phyloP scores from a whole-genome alignment of 805 yeast species.

The Sugiyamaella floridensis region DNA sequence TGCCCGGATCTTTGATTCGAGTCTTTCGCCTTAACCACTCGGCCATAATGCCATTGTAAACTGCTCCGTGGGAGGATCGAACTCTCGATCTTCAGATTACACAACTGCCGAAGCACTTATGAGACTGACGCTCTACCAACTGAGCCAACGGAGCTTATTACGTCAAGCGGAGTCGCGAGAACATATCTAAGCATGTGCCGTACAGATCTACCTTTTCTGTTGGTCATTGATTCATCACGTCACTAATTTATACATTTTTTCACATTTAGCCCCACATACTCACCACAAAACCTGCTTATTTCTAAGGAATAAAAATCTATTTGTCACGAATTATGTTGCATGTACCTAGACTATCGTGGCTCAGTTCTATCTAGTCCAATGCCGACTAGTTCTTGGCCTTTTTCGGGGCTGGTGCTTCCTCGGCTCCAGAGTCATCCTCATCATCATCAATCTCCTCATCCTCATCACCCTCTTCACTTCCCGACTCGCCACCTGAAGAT shows the following conservation, averaged over 20 bases:
- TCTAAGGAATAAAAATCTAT: background rate
- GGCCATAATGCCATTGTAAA: slow-evolving; percentile 48
- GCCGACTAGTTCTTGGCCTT: slow-evolving; percentile 15
- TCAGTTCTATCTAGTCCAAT: background rate
- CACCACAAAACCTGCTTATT: too few species aligned
- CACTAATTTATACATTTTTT: too few species aligned
- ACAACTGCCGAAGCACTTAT: slow-evolving; percentile 8
- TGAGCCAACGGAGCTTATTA: slow-evolving; percentile 17
- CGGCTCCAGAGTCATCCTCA: slow-evolving; percentile 17
- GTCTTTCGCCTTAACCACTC: slow-evolving; percentile 75
- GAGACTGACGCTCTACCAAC: slow-evolving; percentile 25
- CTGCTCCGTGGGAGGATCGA: slow-evolving; percentile 26
- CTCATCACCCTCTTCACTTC: slow-evolving; percentile 24
- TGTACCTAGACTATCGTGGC: background rate
- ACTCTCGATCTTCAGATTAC: slow-evolving; percentile 26
- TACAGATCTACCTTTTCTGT: too few species aligned
- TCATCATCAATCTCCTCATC: slow-evolving; percentile 18
- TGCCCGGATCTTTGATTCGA: slow-evolving; percentile 43
- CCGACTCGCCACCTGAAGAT: slow-evolving; percentile 17
- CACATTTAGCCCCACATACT: too few species aligned
- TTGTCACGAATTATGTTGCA: background rate
- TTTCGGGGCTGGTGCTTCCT: slow-evolving; percentile 20
- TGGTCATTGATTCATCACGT: too few species aligned
- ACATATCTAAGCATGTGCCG: background rate
- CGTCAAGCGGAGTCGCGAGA: background rate